phyloP scores from a whole-genome alignment of 2,329 filamentous ascomycete species.

The Paramyrothecium roridum region DNA sequence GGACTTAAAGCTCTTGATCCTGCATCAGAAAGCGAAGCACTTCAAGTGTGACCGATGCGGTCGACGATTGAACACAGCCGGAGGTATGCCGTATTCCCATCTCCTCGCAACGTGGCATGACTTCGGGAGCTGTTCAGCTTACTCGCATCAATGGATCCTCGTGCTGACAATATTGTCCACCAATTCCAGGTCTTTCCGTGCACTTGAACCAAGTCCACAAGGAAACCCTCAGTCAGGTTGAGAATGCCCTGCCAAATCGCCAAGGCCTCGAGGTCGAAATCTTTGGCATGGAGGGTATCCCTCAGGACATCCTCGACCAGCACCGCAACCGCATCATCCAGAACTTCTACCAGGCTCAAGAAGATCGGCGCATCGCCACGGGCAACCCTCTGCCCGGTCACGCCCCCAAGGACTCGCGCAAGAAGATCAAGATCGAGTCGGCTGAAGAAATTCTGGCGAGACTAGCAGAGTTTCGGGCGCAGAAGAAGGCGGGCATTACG shows the following conservation, averaged over 20 bases:
- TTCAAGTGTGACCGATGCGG: conserved; percentile 95
- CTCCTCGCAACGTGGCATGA: not conserved
- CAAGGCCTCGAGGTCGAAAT: conserved; percentile 89
- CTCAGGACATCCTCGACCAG: conserved; percentile 75
- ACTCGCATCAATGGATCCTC: not conserved
- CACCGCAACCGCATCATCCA: conserved; percentile 85
- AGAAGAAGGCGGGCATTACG: conserved; percentile 53
- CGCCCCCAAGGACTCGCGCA: conserved; percentile 61
- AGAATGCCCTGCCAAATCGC: conserved; percentile 87
- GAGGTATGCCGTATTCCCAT: conserved; percentile 57
- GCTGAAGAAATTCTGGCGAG: conserved; percentile 77
- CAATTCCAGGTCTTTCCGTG: conserved; percentile 75
- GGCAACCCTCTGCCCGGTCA: conserved; percentile 77
- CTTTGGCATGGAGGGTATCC: conserved; percentile 97
- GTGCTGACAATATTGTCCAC: conserved; percentile 11
- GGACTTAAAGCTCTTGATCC: conserved; percentile 92
- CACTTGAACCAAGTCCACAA: conserved; percentile 99
- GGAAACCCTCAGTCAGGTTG: conserved; percentile 80
- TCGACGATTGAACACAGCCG: conserved; percentile 86
- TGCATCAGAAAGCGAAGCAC: conserved; percentile 98
- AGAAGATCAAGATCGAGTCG: conserved; percentile 72
- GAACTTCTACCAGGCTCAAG: conserved; percentile 81
- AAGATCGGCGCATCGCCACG: conserved; percentile 75
- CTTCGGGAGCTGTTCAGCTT: too few species aligned
- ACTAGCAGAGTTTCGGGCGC: conserved; percentile 72